Evolutionary conservation across 306 rosid species (phyloP).

Genomic region (Ochetophila trinervis): DNA sequence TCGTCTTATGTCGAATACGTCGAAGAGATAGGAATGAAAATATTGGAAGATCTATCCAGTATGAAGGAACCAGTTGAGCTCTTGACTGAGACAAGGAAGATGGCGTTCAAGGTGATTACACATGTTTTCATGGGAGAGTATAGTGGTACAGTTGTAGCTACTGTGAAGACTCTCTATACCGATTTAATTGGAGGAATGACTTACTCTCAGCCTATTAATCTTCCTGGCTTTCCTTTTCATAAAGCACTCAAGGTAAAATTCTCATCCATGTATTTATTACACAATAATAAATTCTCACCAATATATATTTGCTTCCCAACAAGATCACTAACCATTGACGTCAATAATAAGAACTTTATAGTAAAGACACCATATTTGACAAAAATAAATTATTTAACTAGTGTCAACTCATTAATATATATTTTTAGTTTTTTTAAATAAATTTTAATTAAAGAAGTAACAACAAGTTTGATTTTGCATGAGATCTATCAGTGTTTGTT

Average conservation of each 20-base stretch:
- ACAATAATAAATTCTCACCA: no score
- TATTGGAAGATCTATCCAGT: slow-evolving; percentile 22
- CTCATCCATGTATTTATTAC: not conserved
- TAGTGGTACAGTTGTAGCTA: not conserved
- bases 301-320: no score
- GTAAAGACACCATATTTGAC: no score
- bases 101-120: slow-evolving; percentile 28
- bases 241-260: slow-evolving; percentile 31
- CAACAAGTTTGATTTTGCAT: no score
- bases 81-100: slow-evolving; percentile 19
- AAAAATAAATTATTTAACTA: no score
- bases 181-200: not conserved
- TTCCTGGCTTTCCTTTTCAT: slow-evolving; percentile 32
- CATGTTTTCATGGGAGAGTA: slow-evolving; percentile 26
- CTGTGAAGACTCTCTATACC: not conserved
- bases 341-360: no score
- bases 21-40: slow-evolving; percentile 1
- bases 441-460: no score
- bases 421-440: no score
- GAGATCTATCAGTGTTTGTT: no score
- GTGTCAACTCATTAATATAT: no score
- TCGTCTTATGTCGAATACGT: slow-evolving; percentile 13
- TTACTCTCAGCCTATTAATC: slow-evolving; percentile 5
- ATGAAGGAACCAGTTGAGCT: slow-evolving; percentile 26
- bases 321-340: no score